Conservation (phyloP, 495 filamentous ascomycete genomes). For the Annulohypoxylon nitens region DNA sequence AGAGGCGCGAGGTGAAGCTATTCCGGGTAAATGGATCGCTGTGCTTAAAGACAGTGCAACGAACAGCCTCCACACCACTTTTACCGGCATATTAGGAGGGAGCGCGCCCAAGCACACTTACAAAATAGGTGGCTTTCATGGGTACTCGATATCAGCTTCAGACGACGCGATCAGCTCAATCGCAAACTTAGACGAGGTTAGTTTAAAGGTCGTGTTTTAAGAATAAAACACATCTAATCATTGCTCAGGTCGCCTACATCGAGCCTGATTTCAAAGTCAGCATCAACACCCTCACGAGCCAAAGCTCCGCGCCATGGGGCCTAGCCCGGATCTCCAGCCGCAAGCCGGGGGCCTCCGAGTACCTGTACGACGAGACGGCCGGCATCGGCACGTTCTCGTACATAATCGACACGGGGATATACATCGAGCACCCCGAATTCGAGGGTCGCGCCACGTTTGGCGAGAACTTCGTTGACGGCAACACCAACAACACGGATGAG, state of each 20-base stretch:
- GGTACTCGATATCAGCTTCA: slow-evolving; percentile 55
- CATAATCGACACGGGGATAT: slow-evolving; percentile 65
- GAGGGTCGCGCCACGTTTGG: slow-evolving; percentile 64
- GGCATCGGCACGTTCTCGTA: slow-evolving; percentile 60
- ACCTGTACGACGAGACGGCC: slow-evolving; percentile 60
- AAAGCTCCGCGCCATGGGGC: slow-evolving; percentile 59
- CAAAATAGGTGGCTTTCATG: slow-evolving; percentile 56
- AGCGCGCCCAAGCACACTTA: slow-evolving; percentile 54
- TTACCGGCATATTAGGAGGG: slow-evolving; percentile 44
- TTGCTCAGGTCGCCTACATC: slow-evolving; percentile 44
- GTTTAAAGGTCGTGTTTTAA: slow-evolving; percentile 15
- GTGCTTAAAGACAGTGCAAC: slow-evolving; percentile 58
- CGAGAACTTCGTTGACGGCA: slow-evolving; percentile 57
- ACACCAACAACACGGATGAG: slow-evolving; percentile 52
- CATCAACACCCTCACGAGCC: slow-evolving; percentile 32
- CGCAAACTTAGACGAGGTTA: slow-evolving; percentile 55
- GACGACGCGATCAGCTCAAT: slow-evolving; percentile 56
- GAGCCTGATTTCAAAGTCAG: slow-evolving; percentile 44
- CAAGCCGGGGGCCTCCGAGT: slow-evolving; percentile 49
- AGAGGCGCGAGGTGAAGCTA: slow-evolving; percentile 48
- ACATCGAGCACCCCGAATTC: slow-evolving; percentile 62
- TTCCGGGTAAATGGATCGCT: slow-evolving; percentile 69
- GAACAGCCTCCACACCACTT: slow-evolving; percentile 37
- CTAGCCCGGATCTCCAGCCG: slow-evolving; percentile 59
- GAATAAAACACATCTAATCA: slow-evolving; percentile 6